Conservation (phyloP, 306 rosid genomes). For the Trichosanthes truncata region DNA sequence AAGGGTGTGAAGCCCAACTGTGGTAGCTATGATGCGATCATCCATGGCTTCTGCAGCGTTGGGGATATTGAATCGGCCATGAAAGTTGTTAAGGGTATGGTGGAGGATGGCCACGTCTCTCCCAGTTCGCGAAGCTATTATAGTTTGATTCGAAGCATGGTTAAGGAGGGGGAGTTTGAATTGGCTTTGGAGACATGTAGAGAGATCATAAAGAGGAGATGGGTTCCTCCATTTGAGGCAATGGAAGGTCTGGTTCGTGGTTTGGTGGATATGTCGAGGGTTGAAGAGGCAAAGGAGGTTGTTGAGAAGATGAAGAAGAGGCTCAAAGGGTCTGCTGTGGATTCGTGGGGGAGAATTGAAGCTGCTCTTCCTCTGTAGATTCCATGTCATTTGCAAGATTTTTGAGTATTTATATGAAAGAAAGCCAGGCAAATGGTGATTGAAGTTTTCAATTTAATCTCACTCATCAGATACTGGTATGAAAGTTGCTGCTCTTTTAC, state of each 20-base stretch:
- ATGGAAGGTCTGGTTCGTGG: slow-evolving; percentile 12
- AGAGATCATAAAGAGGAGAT: slow-evolving; percentile 12
- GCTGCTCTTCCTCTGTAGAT: slow-evolving; percentile 12
- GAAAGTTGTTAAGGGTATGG: slow-evolving; percentile 4
- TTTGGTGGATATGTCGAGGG: slow-evolving; percentile 6
- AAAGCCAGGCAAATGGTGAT: not conserved
- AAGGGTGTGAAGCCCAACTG: slow-evolving; percentile 14
- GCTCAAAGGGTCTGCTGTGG: slow-evolving; percentile 14
- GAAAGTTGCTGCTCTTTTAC: not conserved
- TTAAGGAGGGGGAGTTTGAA: slow-evolving; percentile 19
- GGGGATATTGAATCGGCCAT: slow-evolving; percentile 19
- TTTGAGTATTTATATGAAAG: not conserved
- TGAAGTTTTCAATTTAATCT: not conserved
- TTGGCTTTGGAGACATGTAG: slow-evolving; percentile 9
- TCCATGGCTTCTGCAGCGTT: slow-evolving; percentile 9
- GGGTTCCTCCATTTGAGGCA: slow-evolving; percentile 22
- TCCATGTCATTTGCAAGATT: not conserved
- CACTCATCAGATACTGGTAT: not conserved
- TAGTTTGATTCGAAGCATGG: slow-evolving; percentile 9
- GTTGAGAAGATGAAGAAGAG: slow-evolving; percentile 18
- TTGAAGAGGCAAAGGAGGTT: slow-evolving; percentile 16
- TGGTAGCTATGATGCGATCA: slow-evolving; percentile 8
- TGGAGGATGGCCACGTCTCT: not conserved
- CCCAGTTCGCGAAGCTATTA: slow-evolving; percentile 3
- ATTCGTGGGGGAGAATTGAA: slow-evolving; percentile 17